Evolutionary conservation across 805 yeast species (phyloP), one percentile per base, ranked within the genome.

Genomic region (Hanseniaspora lachancei): DNA sequence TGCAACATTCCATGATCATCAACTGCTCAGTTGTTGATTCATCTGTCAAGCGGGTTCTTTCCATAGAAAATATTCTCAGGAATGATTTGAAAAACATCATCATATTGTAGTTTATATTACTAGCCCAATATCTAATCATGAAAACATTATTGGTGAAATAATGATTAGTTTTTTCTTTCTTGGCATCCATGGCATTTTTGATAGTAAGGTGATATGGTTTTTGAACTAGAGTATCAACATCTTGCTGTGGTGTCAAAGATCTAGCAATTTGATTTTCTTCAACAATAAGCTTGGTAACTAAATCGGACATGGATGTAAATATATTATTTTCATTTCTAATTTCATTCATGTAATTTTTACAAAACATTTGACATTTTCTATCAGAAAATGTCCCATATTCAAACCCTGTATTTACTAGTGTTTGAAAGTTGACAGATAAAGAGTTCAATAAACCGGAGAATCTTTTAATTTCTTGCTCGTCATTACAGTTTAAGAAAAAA

Each of bases 351-450:
- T 66, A 65, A 55, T 58, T 64, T 18, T 61, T 61, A 46, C 62
- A 52, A n/a, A 67, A 61, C 46, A 64, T 66, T 8, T 57, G 43
- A 53, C 73, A 70, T 49, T 81, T 66, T 35, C 70, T 72, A 8
- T 75, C 71, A 13, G 81, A 74, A 51, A 80, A 63, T 7, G 77
- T 70, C 6, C 74, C 71, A n/a, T 78, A 76, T 53, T 78, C 76
- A 54, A 80, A 72, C 59, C 77, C 81, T 12, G 78, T 78, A 60
- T 78, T 81, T 3, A 81, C 77, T 57, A 81, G 66, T 0, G 78
- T 70, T 61, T 73, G 77, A 1, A 84, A 62, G 18, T 80, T 60
- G 23, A 77, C 75, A 55, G 36, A 44, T 16, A 44, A 18, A 9
- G 36, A 27, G 10, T 44, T 44, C 16, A 44, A 16, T 16, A 27